A percentile compares a stretch with the other conserved stretches of the same genome.
phyloP scores from a whole-genome alignment of 1,284 basidiomycete species.

The Ganoderma leucocontextum region DNA sequence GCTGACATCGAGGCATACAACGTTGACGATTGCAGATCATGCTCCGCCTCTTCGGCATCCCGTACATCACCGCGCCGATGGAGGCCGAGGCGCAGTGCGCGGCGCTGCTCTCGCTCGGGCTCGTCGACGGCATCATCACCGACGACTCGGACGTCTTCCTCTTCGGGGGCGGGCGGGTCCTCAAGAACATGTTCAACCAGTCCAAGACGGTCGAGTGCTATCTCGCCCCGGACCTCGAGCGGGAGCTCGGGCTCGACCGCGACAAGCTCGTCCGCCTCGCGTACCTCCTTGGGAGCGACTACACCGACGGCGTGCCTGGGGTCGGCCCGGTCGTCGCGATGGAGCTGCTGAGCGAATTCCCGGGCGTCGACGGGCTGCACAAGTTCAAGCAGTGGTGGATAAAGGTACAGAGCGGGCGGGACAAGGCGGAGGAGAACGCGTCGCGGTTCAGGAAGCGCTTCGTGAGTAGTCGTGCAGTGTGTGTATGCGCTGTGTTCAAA shows the following conservation, averaged over 20 bases:
- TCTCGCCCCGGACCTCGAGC: constrained; percentile 82
- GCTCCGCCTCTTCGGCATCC: constrained; percentile 94
- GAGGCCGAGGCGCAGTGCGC: constrained; percentile 99
- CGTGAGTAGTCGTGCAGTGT: constrained; percentile 57
- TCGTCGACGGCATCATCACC: constrained; percentile 98
- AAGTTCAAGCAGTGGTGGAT: constrained; percentile 96
- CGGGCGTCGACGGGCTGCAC: constrained; percentile 82
- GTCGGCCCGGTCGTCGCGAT: constrained; percentile 97
- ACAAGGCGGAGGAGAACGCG: constrained; percentile 74
- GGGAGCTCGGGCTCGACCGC: constrained; percentile 90
- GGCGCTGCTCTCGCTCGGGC: constrained; percentile 82
- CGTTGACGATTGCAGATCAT: too few species aligned
- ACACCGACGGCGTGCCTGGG: constrained; percentile 94
- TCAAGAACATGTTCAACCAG: constrained; percentile 99
- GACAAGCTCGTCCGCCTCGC: constrained; percentile 90
- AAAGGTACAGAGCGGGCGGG: constrained; percentile 92
- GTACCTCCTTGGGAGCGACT: constrained; percentile 96
- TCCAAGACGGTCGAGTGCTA: constrained; percentile 99
- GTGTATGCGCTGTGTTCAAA: not conserved
- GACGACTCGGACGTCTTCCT: constrained; percentile 99
- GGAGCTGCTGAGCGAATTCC: constrained; percentile 93
- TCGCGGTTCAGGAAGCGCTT: constrained; percentile 86
- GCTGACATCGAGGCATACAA: not conserved
- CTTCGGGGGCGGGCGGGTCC: constrained; percentile 93
- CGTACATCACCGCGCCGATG: constrained; percentile 98